A percentile compares a stretch with the other conserved stretches of the same genome.
phyloP scores from a whole-genome alignment of 495 filamentous ascomycete genomes.

The Evernia prunastri region DNA sequence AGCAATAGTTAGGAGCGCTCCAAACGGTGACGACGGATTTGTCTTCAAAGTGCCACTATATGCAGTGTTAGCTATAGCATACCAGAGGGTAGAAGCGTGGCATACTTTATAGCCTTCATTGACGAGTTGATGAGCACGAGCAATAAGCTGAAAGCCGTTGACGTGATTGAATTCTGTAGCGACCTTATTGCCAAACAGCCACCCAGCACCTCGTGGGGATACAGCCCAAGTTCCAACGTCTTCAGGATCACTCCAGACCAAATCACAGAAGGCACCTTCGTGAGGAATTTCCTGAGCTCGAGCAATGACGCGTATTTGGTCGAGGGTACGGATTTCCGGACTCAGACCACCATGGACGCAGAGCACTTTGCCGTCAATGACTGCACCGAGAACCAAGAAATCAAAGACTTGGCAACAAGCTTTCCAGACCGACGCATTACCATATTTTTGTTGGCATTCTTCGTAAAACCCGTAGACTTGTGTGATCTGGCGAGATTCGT shows the following conservation, averaged over 20 bases:
- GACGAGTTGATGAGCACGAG: slow-evolving; percentile 91
- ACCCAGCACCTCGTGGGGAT: slow-evolving; percentile 87
- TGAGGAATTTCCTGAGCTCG: slow-evolving; percentile 96
- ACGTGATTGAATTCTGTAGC: slow-evolving; percentile 99
- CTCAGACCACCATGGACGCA: slow-evolving; percentile 97
- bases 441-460: slow-evolving; percentile 96
- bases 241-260: slow-evolving; percentile 97
- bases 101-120: slow-evolving; percentile 94
- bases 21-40: slow-evolving; percentile 99
- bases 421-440: slow-evolving; percentile 98
- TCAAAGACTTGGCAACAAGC: slow-evolving; percentile 98
- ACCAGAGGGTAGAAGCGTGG: not conserved
- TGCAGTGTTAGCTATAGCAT: not conserved
- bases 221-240: slow-evolving; percentile 98
- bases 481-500: slow-evolving; percentile 96
- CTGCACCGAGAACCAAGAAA: slow-evolving; percentile 91
- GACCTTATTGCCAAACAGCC: slow-evolving; percentile 96
- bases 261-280: slow-evolving; percentile 94
- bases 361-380: slow-evolving; percentile 92
- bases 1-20: slow-evolving; percentile 99
- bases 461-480: slow-evolving; percentile 99
- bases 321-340: slow-evolving; percentile 91
- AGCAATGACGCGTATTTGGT: slow-evolving; percentile 96
- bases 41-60: slow-evolving; percentile 82
- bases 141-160: slow-evolving; percentile 90